Base-by-base conservation (phyloP, 1,284 basidiomycete genomes). In the Fistulinella cinereoalba region DNA sequence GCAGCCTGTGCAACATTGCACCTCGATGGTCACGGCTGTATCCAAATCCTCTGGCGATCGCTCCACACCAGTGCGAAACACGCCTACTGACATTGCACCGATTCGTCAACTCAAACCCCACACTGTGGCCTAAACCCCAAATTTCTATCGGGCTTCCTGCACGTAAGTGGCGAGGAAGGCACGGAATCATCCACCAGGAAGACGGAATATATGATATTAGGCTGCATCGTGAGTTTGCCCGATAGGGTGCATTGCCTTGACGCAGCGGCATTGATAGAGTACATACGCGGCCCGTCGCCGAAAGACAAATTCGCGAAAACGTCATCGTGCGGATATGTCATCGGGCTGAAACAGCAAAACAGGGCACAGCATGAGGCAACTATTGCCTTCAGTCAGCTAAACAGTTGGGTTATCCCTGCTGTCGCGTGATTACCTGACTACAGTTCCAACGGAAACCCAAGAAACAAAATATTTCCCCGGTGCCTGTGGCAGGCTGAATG, bases 401-500 rank as follows among this genome's bases (percentile, higher is more conserved):
- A 23, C 25, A 22, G 12, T 24, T 22, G 15, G 34, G 31, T 52
- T 48, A 37, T 36, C 34, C 22, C 43, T 56, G 25, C 27, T 21
- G 23, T 49, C 24, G 29, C 36, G 21, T 36, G 45, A 46, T 6
- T 55, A 44, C 49, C 43, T 58, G 49, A 49, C 50, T 49, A 44
- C 45, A 54, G 44, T 63, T 44, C 57, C 60, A 54, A 56, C 62
- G 50, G 60, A 52, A 52, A 62, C 55, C 46, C 37, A n/a, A 44
- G 56, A 58, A 37, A 54, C 38, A 41, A 46, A 25, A 49, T 51
- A 31, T 45, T 56, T 55, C 51, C 61, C 61, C 63, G 61, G 60
- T 61, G 52, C 62, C 64, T 57, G 60, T 55, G 62, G 64, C 60
- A 42, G 54, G 37, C 43, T 66, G 61, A 60, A 58, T 62, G 48